Base-by-base conservation (phyloP, 371 early-diverging fungal genomes). In the Actinomucor elegans region DNA sequence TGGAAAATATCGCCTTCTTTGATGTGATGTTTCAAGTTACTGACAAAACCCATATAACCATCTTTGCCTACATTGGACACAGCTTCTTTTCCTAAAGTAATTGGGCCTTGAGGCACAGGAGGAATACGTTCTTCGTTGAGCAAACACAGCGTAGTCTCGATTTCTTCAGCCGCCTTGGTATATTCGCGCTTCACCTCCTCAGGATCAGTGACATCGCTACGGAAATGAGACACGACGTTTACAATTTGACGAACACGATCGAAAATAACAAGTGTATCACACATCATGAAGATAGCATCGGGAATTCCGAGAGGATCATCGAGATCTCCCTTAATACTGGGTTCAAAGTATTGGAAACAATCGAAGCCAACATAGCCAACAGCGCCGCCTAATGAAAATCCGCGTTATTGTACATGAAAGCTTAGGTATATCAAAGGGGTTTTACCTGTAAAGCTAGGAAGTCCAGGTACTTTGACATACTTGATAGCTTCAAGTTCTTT, bases 331-430 rank as follows among this genome's bases (percentile, higher is more conserved):
- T 80, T 71, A 2, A 90, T 84, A 35, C 85, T 83, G 3, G 97
- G 96, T 72, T 98, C 98, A 83, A 98, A 98, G 63, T 94, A 91
- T 61, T 93, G 88, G 28, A 94, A 90, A 58, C 97, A 97, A 69
- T 98, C 98, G 75, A 94, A 98, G 15, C 92, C 81, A 45, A 98
- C 89, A 69, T 94, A 98, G 12, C 98, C 98, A 32, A 98, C 89
- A 15, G 97, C 98, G 28, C 98, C 98, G 62, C 97, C 94, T 74
- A 53, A 26, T 35, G 18, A 26, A n/a, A n/a, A n/a, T n/a, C n/a
- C n/a, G n/a, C n/a, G n/a, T n/a, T n/a, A n/a, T n/a, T n/a, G n/a
- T n/a, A n/a, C n/a, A n/a, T n/a, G n/a, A n/a, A n/a, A n/a, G n/a
- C n/a, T n/a, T n/a, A n/a, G n/a, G n/a, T n/a, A n/a, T n/a, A n/a